These are phyloP conservation scores for Plectosphaerella sp. DNA, from an alignment of 2,329 filamentous ascomycete species.

Conservation along the genomic window DNA sequence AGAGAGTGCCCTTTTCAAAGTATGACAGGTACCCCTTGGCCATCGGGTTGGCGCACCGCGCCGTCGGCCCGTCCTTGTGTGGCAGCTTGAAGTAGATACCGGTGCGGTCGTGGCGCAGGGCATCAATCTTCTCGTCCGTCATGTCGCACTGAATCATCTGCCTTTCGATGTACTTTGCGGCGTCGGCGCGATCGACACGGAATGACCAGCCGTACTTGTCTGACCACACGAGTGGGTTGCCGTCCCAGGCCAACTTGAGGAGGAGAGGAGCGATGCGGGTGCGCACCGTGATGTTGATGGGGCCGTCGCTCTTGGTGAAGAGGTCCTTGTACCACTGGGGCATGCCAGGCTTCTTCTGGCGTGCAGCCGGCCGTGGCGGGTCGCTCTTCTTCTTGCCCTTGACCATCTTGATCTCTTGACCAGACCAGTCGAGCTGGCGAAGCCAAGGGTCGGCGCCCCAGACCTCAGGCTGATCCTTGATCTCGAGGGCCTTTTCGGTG, in stretches of 20 bases:
- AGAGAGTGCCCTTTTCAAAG: constrained; percentile 84
- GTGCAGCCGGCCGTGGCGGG: constrained; percentile 68
- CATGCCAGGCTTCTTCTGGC: constrained; percentile 93
- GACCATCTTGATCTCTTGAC: constrained; percentile 84
- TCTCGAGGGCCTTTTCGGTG: constrained; percentile 70
- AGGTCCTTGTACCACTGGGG: constrained; percentile 95
- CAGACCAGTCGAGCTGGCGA: constrained; percentile 90
- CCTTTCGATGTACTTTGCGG: constrained; percentile 61
- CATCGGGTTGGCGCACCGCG: constrained; percentile 80
- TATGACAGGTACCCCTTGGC: constrained; percentile 88
- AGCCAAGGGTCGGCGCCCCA: constrained; percentile 87
- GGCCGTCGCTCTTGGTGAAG: constrained; percentile 62
- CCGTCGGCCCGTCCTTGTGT: constrained; percentile 87
- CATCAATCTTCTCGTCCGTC: constrained; percentile 64
- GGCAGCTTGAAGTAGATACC: constrained; percentile 87
- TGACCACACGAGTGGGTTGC: constrained; percentile 87
- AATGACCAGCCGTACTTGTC: constrained; percentile 93
- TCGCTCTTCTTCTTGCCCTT: constrained; percentile 88
- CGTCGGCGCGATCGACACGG: constrained; percentile 60
- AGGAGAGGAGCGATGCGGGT: constrained; percentile 84
- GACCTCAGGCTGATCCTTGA: constrained; percentile 63
- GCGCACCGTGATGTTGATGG: constrained; percentile 77
- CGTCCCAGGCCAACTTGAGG: constrained; percentile 82
- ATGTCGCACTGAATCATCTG: constrained; percentile 74
- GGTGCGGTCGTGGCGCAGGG: constrained; percentile 60